Percentiles rank a stretch among this genome's conserved stretches.
phyloP scores from a whole-genome alignment of 345 rosid genomes.

The Rhizophora mangle region DNA sequence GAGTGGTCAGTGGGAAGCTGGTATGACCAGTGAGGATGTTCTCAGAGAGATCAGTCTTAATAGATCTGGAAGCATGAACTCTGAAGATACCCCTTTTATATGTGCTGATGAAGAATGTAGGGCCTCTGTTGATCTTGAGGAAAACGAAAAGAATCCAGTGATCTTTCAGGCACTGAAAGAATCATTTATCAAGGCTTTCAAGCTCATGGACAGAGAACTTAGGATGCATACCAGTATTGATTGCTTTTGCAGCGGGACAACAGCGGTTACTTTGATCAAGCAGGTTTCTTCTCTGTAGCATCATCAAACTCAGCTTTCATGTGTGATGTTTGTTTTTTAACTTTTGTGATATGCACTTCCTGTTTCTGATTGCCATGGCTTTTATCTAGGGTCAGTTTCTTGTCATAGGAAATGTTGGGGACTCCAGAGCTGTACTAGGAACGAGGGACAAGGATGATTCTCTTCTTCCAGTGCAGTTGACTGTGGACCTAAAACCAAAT shows the following conservation, averaged over 20 bases:
- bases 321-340: neutral
- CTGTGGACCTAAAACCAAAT: constrained; percentile 96
- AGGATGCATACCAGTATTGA: constrained; percentile 66
- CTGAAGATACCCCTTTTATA: constrained; percentile 54
- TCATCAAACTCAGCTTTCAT: neutral
- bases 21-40: constrained; percentile 48
- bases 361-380: constrained; percentile 10
- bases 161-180: constrained; percentile 64
- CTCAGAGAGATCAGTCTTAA: constrained; percentile 46
- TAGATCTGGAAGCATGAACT: constrained; percentile 44
- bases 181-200: constrained; percentile 87
- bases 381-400: constrained; percentile 64
- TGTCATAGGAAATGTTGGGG: constrained; percentile 86
- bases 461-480: constrained; percentile 84
- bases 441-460: constrained; percentile 61
- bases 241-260: constrained; percentile 97
- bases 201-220: constrained; percentile 91
- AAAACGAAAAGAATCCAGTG: constrained; percentile 47
- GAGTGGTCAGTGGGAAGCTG: constrained; percentile 77
- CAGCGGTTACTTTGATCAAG: constrained; percentile 91
- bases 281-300: constrained; percentile 48
- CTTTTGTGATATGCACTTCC: constrained; percentile 14
- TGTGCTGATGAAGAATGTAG: constrained; percentile 68
- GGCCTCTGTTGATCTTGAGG: constrained; percentile 46
- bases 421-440: constrained; percentile 91